phyloP scores from a whole-genome alignment of 2,329 filamentous ascomycete species.

The Aspergillus fischeri region DNA sequence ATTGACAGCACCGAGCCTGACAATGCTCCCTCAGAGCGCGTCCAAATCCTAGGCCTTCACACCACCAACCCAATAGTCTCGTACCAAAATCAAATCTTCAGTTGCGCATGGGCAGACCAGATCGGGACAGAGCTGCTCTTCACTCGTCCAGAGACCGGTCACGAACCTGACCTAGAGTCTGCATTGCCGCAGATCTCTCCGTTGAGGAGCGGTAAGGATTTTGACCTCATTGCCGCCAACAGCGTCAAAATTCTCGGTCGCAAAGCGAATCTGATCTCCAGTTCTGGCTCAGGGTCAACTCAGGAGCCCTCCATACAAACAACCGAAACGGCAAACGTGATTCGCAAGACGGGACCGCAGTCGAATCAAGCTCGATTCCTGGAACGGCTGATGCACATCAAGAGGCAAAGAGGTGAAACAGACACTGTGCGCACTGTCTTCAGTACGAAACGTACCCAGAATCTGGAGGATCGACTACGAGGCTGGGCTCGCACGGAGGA shows the following conservation, averaged over 20 bases:
- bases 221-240: constrained; percentile 69
- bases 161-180: constrained; percentile 17
- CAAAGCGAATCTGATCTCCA: constrained; percentile 57
- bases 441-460: constrained; percentile 37
- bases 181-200: constrained; percentile 49
- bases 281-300: constrained; percentile 21
- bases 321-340: constrained; percentile 8
- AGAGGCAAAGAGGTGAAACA: constrained; percentile 59
- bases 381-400: constrained; percentile 61
- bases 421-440: constrained; percentile 62
- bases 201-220: constrained; percentile 41
- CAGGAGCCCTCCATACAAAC: background rate
- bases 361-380: constrained; percentile 55
- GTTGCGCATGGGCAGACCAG: constrained; percentile 75
- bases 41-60: constrained; percentile 83
- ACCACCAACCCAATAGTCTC: constrained; percentile 71
- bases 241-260: constrained; percentile 66
- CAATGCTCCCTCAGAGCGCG: constrained; percentile 32
- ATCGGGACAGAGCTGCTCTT: constrained; percentile 83
- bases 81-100: constrained; percentile 73
- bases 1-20: constrained; percentile 35
- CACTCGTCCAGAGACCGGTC: constrained; percentile 39
- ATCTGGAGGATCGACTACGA: constrained; percentile 28
- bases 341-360: constrained; percentile 24
- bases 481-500: constrained; percentile 38